Evolutionary conservation across 2,329 filamentous ascomycete species (phyloP), one percentile per base, ranked within the genome.

Genomic region (Colletotrichum karsti): DNA sequence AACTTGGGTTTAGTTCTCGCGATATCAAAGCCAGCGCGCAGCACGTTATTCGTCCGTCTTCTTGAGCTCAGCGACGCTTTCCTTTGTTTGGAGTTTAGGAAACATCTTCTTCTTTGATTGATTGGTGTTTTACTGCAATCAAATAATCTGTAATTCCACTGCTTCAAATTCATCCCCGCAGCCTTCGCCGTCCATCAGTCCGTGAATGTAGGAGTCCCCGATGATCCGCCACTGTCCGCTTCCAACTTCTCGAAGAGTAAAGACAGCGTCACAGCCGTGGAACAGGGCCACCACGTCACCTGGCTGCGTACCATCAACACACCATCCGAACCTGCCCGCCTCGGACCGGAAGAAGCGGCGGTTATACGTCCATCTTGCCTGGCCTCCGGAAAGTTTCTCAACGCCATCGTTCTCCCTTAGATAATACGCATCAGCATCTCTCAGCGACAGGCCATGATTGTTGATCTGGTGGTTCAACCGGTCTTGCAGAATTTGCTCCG

Each of bases 1-100:
- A 71, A 5, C 80, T 85, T 2, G 84, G 84, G 1, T 51, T 66
- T 2, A 69, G 66, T 24, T 61, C 55, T 50, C 62, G 66, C 1
- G 62, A 67, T 20, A 68, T 65, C 20, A 46, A n/a, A 24, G 46
- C 26, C 5, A 55, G 8, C 24, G 65, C 44, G n/a, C n/a, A 54
- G 26, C 46, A 54, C 28, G 39, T 46, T 50, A 18, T 68, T 9
- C 54, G 46, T 24, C 46, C 10, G 13, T 37, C 18, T 15, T 10
- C 4, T 18, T 12, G 13, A 48, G 7, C n/a, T n/a, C n/a, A n/a
- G n/a, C n/a, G n/a, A n/a, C n/a, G n/a, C n/a, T n/a, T n/a, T n/a
- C n/a, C n/a, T n/a, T 9, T 5, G 5, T 20, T 18, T 9, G 30
- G 33, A 15, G 18, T 55, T 28, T 0, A n/a, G 10, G 12, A 15